Percentiles rank a stretch among this genome's conserved stretches.
Conservation (phyloP, 2,329 filamentous ascomycete species). For the Alternaria sp. region DNA sequence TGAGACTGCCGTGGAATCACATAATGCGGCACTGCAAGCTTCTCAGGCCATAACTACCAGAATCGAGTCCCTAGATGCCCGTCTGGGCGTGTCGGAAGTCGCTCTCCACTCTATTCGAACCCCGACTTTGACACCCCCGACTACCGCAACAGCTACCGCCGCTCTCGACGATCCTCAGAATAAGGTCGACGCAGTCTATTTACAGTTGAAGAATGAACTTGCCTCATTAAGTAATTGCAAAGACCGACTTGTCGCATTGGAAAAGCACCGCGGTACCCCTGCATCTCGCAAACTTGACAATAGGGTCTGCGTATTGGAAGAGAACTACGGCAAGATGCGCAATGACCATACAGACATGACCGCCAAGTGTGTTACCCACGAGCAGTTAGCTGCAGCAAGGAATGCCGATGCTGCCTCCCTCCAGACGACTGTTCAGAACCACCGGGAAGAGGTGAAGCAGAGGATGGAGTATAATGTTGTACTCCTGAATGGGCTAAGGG, state of each 20-base stretch:
- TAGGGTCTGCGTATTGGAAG: neutral
- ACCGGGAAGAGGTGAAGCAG: neutral
- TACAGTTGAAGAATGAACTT: neutral
- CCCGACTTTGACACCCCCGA: fast-evolving
- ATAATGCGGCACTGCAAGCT: neutral
- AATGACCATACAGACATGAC: neutral
- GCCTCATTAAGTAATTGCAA: neutral
- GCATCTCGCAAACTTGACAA: neutral
- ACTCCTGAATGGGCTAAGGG: neutral
- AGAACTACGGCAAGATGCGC: neutral
- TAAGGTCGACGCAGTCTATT: neutral
- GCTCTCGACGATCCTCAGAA: neutral
- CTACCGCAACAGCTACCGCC: neutral
- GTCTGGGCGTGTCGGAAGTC: neutral
- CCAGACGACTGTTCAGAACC: neutral
- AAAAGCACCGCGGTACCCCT: neutral
- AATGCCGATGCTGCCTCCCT: no score
- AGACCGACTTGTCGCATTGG: neutral
- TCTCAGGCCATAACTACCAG: neutral
- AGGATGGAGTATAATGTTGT: neutral
- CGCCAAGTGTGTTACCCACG: neutral
- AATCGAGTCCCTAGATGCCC: neutral
- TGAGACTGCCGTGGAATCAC: neutral
- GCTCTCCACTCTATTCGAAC: neutral
- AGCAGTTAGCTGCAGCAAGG: neutral